Conservation (phyloP, 148 eudicot species). For the Camellia sinensis region DNA sequence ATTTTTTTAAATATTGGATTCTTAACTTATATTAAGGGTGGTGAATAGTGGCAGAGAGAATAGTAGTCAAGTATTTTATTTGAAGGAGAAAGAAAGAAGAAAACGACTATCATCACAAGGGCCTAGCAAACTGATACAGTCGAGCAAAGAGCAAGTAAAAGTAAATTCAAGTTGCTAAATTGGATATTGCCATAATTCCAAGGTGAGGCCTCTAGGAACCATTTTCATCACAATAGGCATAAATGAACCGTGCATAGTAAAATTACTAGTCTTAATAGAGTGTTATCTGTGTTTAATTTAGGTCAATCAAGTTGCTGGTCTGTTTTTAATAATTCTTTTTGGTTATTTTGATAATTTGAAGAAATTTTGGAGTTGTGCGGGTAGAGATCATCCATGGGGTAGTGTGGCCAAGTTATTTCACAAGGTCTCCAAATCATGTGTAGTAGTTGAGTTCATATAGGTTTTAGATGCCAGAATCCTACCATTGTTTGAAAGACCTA, state of each 20-base stretch:
- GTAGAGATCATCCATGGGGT: not conserved
- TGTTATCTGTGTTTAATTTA: not conserved
- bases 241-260: not conserved
- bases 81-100: not conserved
- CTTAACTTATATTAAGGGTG: not conserved
- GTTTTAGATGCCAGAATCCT: not conserved
- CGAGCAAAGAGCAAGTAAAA: not conserved
- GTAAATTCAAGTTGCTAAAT: not conserved
- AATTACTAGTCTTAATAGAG: not conserved
- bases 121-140: not conserved
- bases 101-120: not conserved
- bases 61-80: not conserved
- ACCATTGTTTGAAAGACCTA: not conserved
- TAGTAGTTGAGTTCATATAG: not conserved
- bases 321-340: not conserved
- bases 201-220: not conserved
- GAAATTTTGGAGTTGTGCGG: not conserved
- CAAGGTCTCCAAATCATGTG: not conserved
- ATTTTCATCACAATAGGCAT: too few species aligned
- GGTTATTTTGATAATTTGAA: not conserved
- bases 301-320: not conserved
- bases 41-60: not conserved
- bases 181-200: not conserved
- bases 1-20: not conserved
- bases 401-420: not conserved